These are phyloP conservation scores for Ceratobasidium sp. DNA, from an alignment of 1,284 basidiomycete genomes.

Conservation along the genomic window DNA sequence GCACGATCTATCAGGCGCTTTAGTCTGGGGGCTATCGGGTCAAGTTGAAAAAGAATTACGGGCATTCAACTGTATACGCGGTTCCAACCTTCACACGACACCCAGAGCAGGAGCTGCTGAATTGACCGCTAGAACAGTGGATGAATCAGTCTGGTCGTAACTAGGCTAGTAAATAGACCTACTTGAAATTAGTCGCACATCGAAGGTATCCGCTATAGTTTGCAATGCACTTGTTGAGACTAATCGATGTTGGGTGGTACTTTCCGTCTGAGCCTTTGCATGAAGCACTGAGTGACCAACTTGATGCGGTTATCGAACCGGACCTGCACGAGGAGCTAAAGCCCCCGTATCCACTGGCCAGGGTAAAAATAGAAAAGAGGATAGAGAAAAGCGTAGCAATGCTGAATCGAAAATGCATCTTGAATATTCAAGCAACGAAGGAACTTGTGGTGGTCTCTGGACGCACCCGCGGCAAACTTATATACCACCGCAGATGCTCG, in stretches of 20 bases:
- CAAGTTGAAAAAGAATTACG: background rate
- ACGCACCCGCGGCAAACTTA: no score
- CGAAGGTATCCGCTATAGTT: background rate
- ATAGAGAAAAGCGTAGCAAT: background rate
- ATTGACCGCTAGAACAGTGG: background rate
- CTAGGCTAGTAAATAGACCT: background rate
- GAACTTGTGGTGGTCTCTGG: no score
- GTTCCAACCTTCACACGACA: background rate
- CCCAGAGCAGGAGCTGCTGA: background rate
- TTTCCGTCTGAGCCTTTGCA: background rate
- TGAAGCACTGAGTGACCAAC: background rate
- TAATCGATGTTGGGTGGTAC: background rate
- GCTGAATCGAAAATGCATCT: background rate
- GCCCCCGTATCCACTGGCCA: background rate
- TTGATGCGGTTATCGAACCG: background rate
- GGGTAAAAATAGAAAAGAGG: background rate
- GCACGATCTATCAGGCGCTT: background rate
- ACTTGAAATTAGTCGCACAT: background rate
- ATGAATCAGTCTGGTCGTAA: background rate
- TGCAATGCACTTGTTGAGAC: background rate
- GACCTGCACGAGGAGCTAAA: background rate
- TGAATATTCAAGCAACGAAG: no score
- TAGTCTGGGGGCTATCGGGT: background rate
- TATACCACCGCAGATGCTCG: no score
- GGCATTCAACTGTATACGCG: background rate